phyloP scores from a whole-genome alignment of 2,329 filamentous ascomycete species.

The Hymenoscyphus repandus region DNA sequence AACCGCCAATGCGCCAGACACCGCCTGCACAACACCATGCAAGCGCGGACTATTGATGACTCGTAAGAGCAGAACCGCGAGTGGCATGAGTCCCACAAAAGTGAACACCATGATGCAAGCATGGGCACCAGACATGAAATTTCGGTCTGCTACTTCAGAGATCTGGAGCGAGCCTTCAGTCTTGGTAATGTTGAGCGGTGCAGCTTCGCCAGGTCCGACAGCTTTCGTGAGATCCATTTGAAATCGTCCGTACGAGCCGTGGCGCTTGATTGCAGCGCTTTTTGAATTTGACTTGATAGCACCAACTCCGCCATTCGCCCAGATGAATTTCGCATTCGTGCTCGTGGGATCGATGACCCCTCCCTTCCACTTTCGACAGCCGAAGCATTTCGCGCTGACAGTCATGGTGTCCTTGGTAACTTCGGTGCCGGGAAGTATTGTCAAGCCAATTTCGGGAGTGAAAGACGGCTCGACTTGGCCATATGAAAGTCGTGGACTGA shows the following conservation, averaged over 20 bases:
- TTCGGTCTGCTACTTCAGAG: conserved; percentile 28
- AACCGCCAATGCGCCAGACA: conserved; percentile 44
- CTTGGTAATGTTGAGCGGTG: conserved; percentile 20
- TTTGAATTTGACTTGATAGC: conserved; percentile 38
- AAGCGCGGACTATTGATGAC: conserved; percentile 46
- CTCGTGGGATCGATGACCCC: conserved; percentile 47
- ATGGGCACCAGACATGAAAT: conserved; percentile 30
- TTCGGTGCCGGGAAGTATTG: conserved; percentile 43
- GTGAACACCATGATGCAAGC: conserved; percentile 48
- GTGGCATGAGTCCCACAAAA: conserved; percentile 50
- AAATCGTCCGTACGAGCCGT: conserved; percentile 50
- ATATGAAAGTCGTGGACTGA: conserved; percentile 48
- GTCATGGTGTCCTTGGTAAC: conserved; percentile 38
- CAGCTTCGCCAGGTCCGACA: conserved; percentile 38
- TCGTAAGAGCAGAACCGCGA: conserved; percentile 49
- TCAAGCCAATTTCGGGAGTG: conserved; percentile 37
- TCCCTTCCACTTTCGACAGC: conserved; percentile 46
- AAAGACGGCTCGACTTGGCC: conserved; percentile 49
- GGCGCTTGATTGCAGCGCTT: conserved; percentile 44
- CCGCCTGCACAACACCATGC: conserved; percentile 49
- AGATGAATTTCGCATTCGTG: conserved; percentile 46
- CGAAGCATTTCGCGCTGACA: conserved; percentile 47
- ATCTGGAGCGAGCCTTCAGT: conserved; percentile 37
- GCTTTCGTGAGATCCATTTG: conserved; percentile 50
- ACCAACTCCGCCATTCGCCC: conserved; percentile 48